Conservation (phyloP, 164 flowering plant species). For the Liriodendron chinense region DNA sequence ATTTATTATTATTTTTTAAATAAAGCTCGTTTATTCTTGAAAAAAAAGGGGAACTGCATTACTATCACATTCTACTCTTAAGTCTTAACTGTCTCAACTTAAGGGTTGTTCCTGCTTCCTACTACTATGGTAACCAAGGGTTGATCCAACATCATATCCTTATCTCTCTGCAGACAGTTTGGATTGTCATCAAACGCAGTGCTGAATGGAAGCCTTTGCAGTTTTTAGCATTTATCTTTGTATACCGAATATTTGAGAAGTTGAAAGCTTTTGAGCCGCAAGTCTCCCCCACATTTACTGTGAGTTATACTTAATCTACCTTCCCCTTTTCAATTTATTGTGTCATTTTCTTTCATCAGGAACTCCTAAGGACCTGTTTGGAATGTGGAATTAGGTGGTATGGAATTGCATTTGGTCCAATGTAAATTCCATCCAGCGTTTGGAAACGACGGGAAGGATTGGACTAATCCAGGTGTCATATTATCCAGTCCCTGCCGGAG, state of each 20-base stretch:
- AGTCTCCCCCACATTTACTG: conserved; percentile 67
- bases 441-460: too few relatives aligned
- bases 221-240: conserved; percentile 75
- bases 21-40: neutral
- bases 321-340: neutral
- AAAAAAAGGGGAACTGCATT: neutral
- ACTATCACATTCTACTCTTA: neutral
- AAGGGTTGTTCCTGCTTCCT: neutral
- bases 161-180: conserved; percentile 62
- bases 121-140: neutral
- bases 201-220: conserved; percentile 95
- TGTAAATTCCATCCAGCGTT: too few relatives aligned
- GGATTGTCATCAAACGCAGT: conserved; percentile 62
- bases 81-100: neutral
- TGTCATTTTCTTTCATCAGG: neutral
- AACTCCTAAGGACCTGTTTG: neutral
- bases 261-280: conserved; percentile 75
- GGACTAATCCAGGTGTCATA: too few relatives aligned
- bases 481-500: too few relatives aligned
- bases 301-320: conserved; percentile 31
- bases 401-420: too few relatives aligned
- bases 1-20: too few relatives aligned
- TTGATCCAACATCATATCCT: conserved; percentile 7
- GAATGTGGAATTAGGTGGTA: too few relatives aligned
- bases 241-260: conserved; percentile 93